Evolutionary conservation across 768 basidiomycete genomes (phyloP).

Genomic region (Auriscalpium microsporum): DNA sequence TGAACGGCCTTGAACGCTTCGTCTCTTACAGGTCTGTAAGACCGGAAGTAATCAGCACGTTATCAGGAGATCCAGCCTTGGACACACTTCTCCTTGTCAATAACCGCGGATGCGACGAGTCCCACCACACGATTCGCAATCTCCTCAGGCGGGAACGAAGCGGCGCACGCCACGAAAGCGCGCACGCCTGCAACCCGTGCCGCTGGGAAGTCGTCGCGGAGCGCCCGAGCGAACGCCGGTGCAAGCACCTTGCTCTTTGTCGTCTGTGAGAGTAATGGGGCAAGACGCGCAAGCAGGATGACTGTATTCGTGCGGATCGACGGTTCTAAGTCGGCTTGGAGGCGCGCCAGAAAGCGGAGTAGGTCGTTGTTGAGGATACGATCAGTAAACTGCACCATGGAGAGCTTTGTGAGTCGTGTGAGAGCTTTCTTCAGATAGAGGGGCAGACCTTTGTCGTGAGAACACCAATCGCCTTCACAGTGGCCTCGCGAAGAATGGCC

Average conservation of each 20-base stretch:
- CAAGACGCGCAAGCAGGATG: constrained; percentile 88
- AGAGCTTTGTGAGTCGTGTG: background rate
- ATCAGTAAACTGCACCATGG: constrained; percentile 59
- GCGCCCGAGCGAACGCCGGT: constrained; percentile 82
- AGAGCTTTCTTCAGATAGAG: background rate
- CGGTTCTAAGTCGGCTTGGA: constrained; percentile 87
- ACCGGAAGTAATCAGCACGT: background rate
- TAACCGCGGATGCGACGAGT: constrained; percentile 64
- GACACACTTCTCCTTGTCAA: constrained; percentile 89
- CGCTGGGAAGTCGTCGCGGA: constrained; percentile 90
- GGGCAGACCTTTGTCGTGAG: constrained; percentile 73
- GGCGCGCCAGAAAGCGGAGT: constrained; percentile 83
- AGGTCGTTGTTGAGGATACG: constrained; percentile 95
- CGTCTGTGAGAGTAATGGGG: constrained; percentile 73
- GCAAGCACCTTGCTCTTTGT: constrained; percentile 96
- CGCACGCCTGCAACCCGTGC: constrained; percentile 89
- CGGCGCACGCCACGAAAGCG: constrained; percentile 92
- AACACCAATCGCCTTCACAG: constrained; percentile 77
- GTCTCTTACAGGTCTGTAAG: constrained; percentile 75
- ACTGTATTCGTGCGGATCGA: constrained; percentile 97
- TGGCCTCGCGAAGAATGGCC: constrained; percentile 89
- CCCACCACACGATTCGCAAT: constrained; percentile 87
- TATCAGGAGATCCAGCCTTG: background rate
- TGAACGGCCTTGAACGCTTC: constrained; percentile 94
- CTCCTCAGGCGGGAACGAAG: constrained; percentile 84